Base-by-base conservation (phyloP, 345 rosid species). In the Gossypium longicalyx region DNA sequence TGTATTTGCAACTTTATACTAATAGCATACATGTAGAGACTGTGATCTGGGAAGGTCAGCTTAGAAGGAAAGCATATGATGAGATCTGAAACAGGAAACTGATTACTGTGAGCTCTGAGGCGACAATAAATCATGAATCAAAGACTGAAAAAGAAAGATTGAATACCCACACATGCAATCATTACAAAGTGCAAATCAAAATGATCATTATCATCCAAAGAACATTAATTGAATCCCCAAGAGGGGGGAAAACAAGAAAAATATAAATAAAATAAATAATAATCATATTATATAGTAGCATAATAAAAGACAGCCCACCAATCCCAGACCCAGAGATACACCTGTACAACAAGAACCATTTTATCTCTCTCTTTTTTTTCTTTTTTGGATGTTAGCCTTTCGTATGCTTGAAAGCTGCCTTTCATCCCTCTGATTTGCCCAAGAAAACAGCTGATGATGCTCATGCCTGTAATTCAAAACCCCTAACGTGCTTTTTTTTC, bases 291-390 rank as follows among this genome's bases (percentile, higher is more conserved):
- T n/a, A 47, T 52, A 25, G 34, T 51, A 3, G 60, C n/a, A 52
- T 29, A 54, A 52, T 52, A 47, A 64, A 60, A 4, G 53, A 43
- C 71, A 68, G 53, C 63, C 41, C 22, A 52, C 29, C 62, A 12
- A 25, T 54, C 53, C 67, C 73, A 25, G 15, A 29, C 53, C 67
- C 73, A 25, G 15, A 29, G 75, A 68, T 78, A 57, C 4, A 45
- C 72, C 80, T 77, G 76, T 80, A 80, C 83, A 77, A 41, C 49
- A 72, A 43, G 19, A 56, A 38, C 47, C 23, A 22, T 20, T 57
- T 45, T 12, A 1, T 23, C 0, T 19, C n/a, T 58, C 34, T 47
- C 43, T 70, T 29, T 57, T 11, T 51, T 25, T 8, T 69, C 48
- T 48, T 62, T 70, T 49, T 22, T 8, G 47, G 45, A 70, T 44